Evolutionary conservation across 148 eudicot species (phyloP).

Genomic region (Rhododendron henanense): DNA sequence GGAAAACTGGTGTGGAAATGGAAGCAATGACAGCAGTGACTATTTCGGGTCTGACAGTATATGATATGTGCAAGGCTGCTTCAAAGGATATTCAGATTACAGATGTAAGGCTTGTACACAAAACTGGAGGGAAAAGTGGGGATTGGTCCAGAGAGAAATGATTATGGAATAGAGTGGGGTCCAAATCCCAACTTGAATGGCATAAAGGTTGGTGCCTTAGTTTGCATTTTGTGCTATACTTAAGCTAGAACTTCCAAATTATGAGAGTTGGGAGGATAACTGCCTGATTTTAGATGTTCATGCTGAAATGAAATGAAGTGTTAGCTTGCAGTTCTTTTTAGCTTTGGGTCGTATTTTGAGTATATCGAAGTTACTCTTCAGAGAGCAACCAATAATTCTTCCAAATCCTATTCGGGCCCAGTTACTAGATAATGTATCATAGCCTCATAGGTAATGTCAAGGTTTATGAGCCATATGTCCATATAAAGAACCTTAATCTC

Average conservation of each 20-base stretch:
- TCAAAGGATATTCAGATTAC: constrained; percentile 75
- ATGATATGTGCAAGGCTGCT: constrained; percentile 98
- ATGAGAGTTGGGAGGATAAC: not conserved
- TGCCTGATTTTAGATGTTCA: not conserved
- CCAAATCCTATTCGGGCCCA: not conserved
- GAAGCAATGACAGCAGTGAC: constrained; percentile 91
- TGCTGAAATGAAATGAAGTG: not conserved
- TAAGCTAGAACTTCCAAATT: not conserved
- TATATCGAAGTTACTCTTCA: not conserved
- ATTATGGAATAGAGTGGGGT: constrained; percentile 2
- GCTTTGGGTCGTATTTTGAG: not conserved
- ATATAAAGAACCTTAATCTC: not conserved
- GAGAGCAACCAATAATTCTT: not conserved
- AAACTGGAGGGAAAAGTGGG: constrained; percentile 73
- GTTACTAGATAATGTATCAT: not conserved
- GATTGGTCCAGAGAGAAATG: constrained; percentile 75
- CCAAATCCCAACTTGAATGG: not conserved
- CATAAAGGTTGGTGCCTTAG: not conserved
- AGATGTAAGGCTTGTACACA: constrained; percentile 57
- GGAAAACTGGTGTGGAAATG: constrained; percentile 98
- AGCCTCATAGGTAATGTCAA: not conserved
- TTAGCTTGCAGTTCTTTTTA: not conserved
- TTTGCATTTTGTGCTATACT: not conserved
- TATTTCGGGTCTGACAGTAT: constrained; percentile 81
- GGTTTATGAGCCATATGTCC: not conserved